phyloP scores from a whole-genome alignment of 2,329 filamentous ascomycete species.

The Chaetomium sp. region DNA sequence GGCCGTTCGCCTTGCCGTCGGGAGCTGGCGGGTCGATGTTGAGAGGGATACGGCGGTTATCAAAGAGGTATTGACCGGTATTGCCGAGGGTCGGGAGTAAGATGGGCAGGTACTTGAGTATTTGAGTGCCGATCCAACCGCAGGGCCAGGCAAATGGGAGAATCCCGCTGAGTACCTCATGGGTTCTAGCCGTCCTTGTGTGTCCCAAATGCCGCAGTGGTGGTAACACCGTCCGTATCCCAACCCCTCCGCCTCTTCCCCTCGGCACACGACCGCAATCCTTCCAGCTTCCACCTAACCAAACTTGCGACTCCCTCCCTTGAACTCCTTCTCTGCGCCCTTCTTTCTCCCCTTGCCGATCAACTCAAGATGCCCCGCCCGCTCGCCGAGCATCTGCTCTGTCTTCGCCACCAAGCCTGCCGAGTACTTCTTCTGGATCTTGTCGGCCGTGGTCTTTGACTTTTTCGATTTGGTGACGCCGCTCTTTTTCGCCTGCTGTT shows the following conservation, averaged over 20 bases:
- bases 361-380: constrained; percentile 61
- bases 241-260: constrained; percentile 40
- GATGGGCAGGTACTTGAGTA: not conserved
- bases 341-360: constrained; percentile 59
- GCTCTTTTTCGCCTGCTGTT: constrained; percentile 39
- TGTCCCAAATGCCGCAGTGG: not conserved
- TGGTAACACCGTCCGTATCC: not conserved
- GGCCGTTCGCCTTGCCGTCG: constrained; percentile 81
- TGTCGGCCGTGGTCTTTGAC: constrained; percentile 51
- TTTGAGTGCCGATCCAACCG: not conserved
- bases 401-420: constrained; percentile 57
- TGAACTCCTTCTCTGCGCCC: constrained; percentile 36
- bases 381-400: constrained; percentile 60
- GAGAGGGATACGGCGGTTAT: constrained; percentile 69
- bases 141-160: not conserved
- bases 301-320: constrained; percentile 59
- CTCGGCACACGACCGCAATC: not conserved
- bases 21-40: constrained; percentile 78
- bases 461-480: constrained; percentile 54
- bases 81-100: constrained; percentile 21
- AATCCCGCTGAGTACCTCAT: not conserved
- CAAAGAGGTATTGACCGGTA: constrained; percentile 51
- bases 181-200: not conserved
- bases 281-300: constrained; percentile 45
- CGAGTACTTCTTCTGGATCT: constrained; percentile 57